Evolutionary conservation across 768 basidiomycete genomes (phyloP).

Genomic region (Heimioporus sp.): DNA sequence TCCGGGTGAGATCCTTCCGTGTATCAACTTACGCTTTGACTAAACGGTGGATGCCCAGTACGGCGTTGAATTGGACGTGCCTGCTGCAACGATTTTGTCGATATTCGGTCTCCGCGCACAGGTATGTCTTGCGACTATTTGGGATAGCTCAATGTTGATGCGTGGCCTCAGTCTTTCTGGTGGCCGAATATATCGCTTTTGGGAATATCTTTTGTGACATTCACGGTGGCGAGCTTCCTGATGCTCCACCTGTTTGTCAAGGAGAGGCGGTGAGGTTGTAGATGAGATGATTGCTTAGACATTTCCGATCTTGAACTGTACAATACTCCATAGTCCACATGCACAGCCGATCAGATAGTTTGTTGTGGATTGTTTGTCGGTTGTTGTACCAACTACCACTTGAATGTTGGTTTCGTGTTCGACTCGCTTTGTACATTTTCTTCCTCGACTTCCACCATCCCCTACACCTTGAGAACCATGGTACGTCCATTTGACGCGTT

Average conservation of each 20-base stretch:
- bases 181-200: slow-evolving; percentile 93
- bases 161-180: slow-evolving; percentile 80
- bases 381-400: slow-evolving; percentile 9
- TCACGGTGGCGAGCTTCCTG: slow-evolving; percentile 75
- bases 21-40: background rate
- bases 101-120: slow-evolving; percentile 91
- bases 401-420: slow-evolving; percentile 3
- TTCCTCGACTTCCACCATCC: background rate
- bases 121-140: slow-evolving; percentile 36
- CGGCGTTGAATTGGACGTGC: slow-evolving; percentile 94
- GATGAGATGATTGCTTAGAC: background rate
- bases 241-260: slow-evolving; percentile 87
- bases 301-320: background rate
- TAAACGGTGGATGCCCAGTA: slow-evolving; percentile 54
- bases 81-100: slow-evolving; percentile 92
- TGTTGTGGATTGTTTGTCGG: slow-evolving; percentile 22
- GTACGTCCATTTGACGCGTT: slow-evolving; percentile 20
- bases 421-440: background rate
- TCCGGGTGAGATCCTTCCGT: slow-evolving; percentile 57
- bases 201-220: slow-evolving; percentile 80
- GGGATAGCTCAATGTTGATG: slow-evolving; percentile 6
- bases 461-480: slow-evolving; percentile 19
- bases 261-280: slow-evolving; percentile 48
- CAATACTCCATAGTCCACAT: background rate
- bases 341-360: background rate